A percentile compares a stretch with the other conserved stretches of the same genome.
Conservation (phyloP, 352 stramenopile genomes). For the Phytophthora pseudosyringae region DNA sequence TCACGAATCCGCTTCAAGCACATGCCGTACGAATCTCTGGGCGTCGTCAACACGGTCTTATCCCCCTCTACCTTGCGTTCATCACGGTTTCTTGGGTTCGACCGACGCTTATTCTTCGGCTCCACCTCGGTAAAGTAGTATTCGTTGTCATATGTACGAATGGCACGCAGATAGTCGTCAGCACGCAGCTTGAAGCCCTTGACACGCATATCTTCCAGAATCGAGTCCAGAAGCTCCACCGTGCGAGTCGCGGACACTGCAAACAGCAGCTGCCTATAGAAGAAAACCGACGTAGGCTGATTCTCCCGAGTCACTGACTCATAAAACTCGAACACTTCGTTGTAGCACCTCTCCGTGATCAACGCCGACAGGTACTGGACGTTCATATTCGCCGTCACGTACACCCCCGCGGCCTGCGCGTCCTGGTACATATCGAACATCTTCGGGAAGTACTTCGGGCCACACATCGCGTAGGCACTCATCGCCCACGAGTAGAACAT, state of each 20-base stretch:
- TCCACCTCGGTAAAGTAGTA: constrained; percentile 47
- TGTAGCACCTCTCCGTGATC: constrained; percentile 40
- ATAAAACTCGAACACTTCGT: constrained; percentile 61
- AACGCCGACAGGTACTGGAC: constrained; percentile 58
- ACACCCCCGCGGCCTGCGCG: constrained; percentile 42
- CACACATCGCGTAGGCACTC: constrained; percentile 43
- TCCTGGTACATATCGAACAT: constrained; percentile 62
- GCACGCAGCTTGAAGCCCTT: constrained; percentile 70
- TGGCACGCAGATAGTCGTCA: constrained; percentile 58
- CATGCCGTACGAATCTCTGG: constrained; percentile 51
- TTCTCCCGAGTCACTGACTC: constrained; percentile 43
- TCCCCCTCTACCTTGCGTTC: constrained; percentile 8
- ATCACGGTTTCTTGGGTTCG: constrained; percentile 10
- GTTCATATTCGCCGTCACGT: constrained; percentile 76
- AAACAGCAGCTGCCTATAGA: constrained; percentile 68
- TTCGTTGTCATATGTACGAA: constrained; percentile 51
- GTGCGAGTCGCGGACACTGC: constrained; percentile 40
- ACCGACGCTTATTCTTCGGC: constrained; percentile 10
- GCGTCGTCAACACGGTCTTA: constrained; percentile 28
- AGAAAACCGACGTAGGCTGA: constrained; percentile 60
- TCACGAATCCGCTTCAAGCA: constrained; percentile 49
- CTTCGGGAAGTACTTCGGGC: constrained; percentile 30
- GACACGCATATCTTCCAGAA: constrained; percentile 71
- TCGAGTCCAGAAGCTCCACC: constrained; percentile 35
- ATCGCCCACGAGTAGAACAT: constrained; percentile 78